Conservation (phyloP, 768 basidiomycete genomes). For the Stropharia rugosoannulata region DNA sequence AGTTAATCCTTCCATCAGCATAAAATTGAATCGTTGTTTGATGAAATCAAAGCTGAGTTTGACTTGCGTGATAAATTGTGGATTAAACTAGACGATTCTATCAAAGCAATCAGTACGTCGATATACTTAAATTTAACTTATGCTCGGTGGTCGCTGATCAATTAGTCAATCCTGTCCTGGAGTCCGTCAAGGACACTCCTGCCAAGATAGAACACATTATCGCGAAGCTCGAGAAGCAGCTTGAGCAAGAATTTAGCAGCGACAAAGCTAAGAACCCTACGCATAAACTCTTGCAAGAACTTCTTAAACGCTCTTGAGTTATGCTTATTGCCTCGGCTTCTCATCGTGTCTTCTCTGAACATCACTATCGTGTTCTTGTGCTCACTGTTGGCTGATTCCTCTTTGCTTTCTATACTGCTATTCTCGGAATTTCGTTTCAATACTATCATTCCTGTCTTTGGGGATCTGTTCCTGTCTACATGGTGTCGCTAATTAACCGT, state of each 20-base stretch:
- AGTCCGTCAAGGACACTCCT: slow-evolving; percentile 44
- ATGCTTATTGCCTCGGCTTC: background rate
- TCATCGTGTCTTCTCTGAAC: background rate
- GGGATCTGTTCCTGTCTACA: too few relatives aligned
- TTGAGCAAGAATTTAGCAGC: slow-evolving; percentile 36
- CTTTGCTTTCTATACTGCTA: too few relatives aligned
- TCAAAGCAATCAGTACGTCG: slow-evolving; percentile 47
- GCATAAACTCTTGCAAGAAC: slow-evolving; percentile 14
- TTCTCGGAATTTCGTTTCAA: too few relatives aligned
- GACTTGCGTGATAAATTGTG: slow-evolving; percentile 50
- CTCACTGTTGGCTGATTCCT: too few relatives aligned
- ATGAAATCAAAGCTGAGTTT: slow-evolving; percentile 49
- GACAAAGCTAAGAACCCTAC: slow-evolving; percentile 17
- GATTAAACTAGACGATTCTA: slow-evolving; percentile 39
- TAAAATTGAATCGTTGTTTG: slow-evolving; percentile 38
- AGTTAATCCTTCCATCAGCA: slow-evolving; percentile 29
- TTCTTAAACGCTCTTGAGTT: slow-evolving; percentile 21
- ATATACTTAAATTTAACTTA: slow-evolving; percentile 1
- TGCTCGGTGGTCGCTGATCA: background rate
- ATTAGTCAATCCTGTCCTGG: slow-evolving; percentile 43
- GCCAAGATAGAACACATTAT: slow-evolving; percentile 52
- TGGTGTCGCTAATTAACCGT: too few relatives aligned
- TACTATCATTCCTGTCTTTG: too few relatives aligned
- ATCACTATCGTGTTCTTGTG: too few relatives aligned
- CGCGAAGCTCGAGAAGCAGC: slow-evolving; percentile 50